phyloP scores from a whole-genome alignment of 2,329 filamentous ascomycete species.

The Claviceps monticola region DNA sequence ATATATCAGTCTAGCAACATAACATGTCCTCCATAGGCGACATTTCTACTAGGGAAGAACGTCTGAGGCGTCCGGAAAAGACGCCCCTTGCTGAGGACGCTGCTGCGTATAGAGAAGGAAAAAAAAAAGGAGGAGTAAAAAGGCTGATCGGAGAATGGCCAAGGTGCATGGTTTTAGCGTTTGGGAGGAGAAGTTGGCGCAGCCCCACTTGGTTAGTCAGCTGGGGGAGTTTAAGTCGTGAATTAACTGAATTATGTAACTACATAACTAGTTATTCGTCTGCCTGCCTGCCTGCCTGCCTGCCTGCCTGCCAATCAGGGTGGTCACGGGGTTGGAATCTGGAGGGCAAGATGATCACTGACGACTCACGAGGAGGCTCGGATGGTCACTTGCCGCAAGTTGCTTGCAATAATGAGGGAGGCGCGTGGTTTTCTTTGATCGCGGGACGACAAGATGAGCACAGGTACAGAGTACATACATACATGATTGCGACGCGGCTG shows the following conservation, averaged over 20 bases:
- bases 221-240: neutral
- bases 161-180: neutral
- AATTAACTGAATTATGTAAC: too few species aligned
- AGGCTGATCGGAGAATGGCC: too few species aligned
- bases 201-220: neutral
- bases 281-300: too few species aligned
- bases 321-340: neutral
- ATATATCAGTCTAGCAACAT: conserved; percentile 23
- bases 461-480: neutral
- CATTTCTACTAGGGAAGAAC: conserved; percentile 13
- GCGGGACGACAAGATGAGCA: too few species aligned
- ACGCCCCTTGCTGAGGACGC: conserved; percentile 9
- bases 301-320: neutral
- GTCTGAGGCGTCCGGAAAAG: neutral
- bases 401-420: too few species aligned
- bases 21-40: conserved; percentile 6
- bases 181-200: neutral
- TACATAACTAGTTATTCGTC: too few species aligned
- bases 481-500: neutral
- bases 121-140: conserved; percentile 8
- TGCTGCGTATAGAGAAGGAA: conserved; percentile 12
- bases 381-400: too few species aligned
- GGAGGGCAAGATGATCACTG: too few species aligned
- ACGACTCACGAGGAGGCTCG: too few species aligned
- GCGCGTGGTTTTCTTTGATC: too few species aligned